Evolutionary conservation across 805 yeast genomes (phyloP), one percentile per base, ranked within the genome.

Genomic region (Cyberlindnera mycetangii): DNA sequence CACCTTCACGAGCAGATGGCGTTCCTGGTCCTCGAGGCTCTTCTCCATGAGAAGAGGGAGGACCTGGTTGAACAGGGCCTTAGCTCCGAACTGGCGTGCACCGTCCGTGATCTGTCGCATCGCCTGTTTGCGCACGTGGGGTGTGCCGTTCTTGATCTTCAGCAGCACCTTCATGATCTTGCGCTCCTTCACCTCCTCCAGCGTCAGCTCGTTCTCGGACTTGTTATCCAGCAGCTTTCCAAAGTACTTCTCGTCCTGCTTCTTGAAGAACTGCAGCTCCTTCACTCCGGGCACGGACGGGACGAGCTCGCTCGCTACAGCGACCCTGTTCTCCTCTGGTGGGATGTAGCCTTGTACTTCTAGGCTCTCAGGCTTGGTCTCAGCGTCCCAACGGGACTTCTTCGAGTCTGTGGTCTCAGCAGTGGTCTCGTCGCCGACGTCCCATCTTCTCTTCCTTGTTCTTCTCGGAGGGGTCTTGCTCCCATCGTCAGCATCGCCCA

Each of bases 1-100:
- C 8, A 87, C 76, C 61, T 89, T 90, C 12, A 89, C 85, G 44
- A 92, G 68, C 11, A 89, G 61, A 66, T 88, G 95, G 15, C 96
- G 74, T 61, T 92, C 97, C 51, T 81, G 85, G 37, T 86, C 93
- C 51, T 83, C 92, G 21, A 89, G 64, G 4, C 76, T 63, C 32
- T 79, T 79, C 49, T 88, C 96, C 59, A 84, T 67, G 34, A 90
- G 65, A 20, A 92, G 64, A 0, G 97, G 96, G 14, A 90, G 67
- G n/a, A 88, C 71, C 48, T 79, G 81, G 45, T 79, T 76, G 54
- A 90, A 83, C 14, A 90, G 61, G 0, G 79, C 58, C 37, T 78
- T 74, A 0, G 96, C 83, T 0, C 96, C 97, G 54, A 81, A 78
- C 12, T 65, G 68, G 7, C 71, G 65, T 0, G 93, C 83, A 48